A percentile compares a stretch with the other conserved stretches of the same genome.
phyloP scores from a whole-genome alignment of 2,329 filamentous ascomycete species.

The Rachicladosporium sp. region DNA sequence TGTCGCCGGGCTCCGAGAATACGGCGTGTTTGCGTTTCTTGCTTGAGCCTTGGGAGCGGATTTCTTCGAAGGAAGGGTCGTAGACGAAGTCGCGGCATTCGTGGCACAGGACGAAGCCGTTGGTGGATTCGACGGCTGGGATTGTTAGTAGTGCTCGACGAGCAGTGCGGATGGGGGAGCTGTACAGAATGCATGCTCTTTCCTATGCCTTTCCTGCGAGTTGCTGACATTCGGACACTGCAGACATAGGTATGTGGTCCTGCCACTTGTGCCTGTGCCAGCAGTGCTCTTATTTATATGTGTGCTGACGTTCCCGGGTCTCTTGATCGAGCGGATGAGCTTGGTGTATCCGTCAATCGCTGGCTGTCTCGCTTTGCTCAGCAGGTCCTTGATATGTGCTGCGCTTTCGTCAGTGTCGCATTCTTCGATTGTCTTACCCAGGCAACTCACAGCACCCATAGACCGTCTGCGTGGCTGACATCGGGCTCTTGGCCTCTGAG shows the following conservation, averaged over 20 bases:
- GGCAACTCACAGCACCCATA: constrained; percentile 32
- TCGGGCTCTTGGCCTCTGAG: constrained; percentile 24
- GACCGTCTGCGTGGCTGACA: constrained; percentile 26
- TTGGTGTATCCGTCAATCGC: constrained; percentile 61
- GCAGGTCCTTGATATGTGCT: constrained; percentile 63
- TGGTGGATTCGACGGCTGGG: constrained; percentile 64
- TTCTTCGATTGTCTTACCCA: constrained; percentile 4
- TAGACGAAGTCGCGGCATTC: constrained; percentile 74
- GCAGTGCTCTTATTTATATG: constrained; percentile 44
- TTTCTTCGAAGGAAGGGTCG: constrained; percentile 66
- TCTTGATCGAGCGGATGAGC: constrained; percentile 58
- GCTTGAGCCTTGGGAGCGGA: constrained; percentile 43
- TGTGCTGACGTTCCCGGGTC: constrained; percentile 56
- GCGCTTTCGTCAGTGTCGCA: constrained; percentile 18
- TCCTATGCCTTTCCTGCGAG: constrained; percentile 59
- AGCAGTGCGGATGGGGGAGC: constrained; percentile 6
- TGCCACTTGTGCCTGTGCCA: constrained; percentile 11
- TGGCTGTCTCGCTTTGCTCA: constrained; percentile 55
- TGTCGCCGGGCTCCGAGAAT: constrained; percentile 54
- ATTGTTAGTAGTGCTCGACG: constrained; percentile 2
- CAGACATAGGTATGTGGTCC: constrained; percentile 49
- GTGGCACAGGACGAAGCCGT: constrained; percentile 65
- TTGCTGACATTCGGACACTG: constrained; percentile 60
- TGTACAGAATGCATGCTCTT: constrained; percentile 61
- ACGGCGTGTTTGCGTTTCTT: constrained; percentile 54